A percentile compares a stretch with the other conserved stretches of the same genome.
phyloP scores from a whole-genome alignment of 768 basidiomycete genomes.

The Gyrodon lividus region DNA sequence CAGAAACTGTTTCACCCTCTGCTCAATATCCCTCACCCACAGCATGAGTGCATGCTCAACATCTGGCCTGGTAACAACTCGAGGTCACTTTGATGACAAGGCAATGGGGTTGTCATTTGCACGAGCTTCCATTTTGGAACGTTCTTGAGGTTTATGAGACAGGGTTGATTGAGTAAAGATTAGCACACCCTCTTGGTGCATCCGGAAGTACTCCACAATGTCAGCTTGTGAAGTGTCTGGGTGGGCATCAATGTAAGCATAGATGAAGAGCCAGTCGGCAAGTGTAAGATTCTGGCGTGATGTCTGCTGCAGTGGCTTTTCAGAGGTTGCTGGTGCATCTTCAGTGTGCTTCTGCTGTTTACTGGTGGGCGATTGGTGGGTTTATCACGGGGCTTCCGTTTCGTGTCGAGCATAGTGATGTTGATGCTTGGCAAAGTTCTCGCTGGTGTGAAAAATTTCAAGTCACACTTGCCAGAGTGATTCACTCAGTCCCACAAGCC shows the following conservation, averaged over 20 bases:
- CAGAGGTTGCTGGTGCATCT: background rate
- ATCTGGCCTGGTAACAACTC: no score
- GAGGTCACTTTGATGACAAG: slow-evolving; percentile 27
- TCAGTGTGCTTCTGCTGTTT: background rate
- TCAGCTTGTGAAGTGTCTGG: slow-evolving; percentile 1
- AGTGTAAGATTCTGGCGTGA: slow-evolving; percentile 8
- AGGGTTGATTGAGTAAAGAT: no score
- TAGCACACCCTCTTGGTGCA: no score
- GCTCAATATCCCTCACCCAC: slow-evolving; percentile 23
- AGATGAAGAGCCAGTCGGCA: slow-evolving; percentile 11
- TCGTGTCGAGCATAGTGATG: background rate
- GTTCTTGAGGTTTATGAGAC: no score
- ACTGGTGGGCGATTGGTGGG: background rate
- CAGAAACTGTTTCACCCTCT: no score
- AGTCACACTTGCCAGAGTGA: no score
- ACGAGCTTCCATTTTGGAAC: no score
- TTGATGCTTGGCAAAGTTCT: background rate
- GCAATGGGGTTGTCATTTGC: slow-evolving; percentile 19
- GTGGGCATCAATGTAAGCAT: slow-evolving; percentile 6
- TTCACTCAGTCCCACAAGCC: no score
- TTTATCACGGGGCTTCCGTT: slow-evolving; percentile 1
- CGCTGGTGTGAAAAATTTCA: no score
- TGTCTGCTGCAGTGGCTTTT: background rate
- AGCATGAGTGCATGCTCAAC: slow-evolving; percentile 30
- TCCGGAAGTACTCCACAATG: background rate